A percentile compares a stretch with the other conserved stretches of the same genome.
Evolutionary conservation across 176 grass and related monocot genomes (phyloP).

Genomic region (Eragrostis curvula): DNA sequence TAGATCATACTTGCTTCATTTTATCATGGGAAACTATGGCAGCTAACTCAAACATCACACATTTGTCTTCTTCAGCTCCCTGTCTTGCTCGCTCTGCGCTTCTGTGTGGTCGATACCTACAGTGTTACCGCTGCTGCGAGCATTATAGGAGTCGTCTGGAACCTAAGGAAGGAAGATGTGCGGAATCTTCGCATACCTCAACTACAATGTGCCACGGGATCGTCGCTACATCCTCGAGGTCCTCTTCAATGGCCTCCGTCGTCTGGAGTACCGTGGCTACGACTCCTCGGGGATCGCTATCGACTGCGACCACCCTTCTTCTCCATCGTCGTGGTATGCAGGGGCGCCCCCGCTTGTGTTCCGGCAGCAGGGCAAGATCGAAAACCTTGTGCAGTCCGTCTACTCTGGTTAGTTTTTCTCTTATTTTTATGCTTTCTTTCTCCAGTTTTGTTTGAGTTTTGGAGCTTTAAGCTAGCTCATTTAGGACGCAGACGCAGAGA

Average conservation of each 20-base stretch:
- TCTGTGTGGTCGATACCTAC: too few species aligned
- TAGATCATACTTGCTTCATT: too few species aligned
- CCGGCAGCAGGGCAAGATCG: slow-evolving; percentile 98
- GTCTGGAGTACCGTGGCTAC: slow-evolving; percentile 85
- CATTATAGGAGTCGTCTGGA: too few species aligned
- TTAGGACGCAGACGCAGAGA: too few species aligned
- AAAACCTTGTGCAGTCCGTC: slow-evolving; percentile 86
- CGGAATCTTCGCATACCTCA: slow-evolving; percentile 69
- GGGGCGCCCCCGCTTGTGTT: slow-evolving; percentile 71
- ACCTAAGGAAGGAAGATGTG: slow-evolving; percentile 49
- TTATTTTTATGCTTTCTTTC: background rate
- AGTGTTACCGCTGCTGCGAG: too few species aligned
- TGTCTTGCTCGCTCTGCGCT: too few species aligned
- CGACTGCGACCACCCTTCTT: slow-evolving; percentile 31
- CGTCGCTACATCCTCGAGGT: slow-evolving; percentile 79
- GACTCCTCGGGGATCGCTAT: slow-evolving; percentile 68
- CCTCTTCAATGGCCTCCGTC: slow-evolving; percentile 83
- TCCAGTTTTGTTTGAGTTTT: background rate
- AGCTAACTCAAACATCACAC: too few species aligned
- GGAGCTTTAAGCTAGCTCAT: too few species aligned
- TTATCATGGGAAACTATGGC: too few species aligned
- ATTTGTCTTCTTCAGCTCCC: too few species aligned
- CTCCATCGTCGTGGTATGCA: background rate
- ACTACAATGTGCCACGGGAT: slow-evolving; percentile 77
- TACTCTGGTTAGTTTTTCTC: slow-evolving; percentile 66